phyloP scores from a whole-genome alignment of 2,329 filamentous ascomycete species.

The Pyricularia pennisetigena region DNA sequence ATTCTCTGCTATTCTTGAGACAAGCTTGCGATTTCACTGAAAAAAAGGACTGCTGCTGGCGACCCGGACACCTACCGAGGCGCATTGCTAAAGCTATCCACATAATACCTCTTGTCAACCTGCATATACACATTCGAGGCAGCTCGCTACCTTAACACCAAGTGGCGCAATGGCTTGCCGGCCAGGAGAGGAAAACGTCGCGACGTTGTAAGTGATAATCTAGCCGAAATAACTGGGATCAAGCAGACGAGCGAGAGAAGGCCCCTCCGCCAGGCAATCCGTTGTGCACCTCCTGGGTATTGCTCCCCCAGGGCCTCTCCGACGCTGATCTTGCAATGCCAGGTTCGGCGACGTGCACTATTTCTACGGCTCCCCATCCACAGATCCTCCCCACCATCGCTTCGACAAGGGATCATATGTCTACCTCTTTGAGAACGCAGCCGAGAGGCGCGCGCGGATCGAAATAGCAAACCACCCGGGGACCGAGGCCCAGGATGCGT shows the following conservation, averaged over 20 bases:
- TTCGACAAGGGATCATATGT: constrained; percentile 75
- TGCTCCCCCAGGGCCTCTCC: background rate
- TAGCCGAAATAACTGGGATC: background rate
- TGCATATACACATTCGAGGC: background rate
- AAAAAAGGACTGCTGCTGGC: background rate
- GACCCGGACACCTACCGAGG: background rate
- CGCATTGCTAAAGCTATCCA: background rate
- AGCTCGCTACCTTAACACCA: background rate
- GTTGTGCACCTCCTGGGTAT: background rate
- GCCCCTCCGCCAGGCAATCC: background rate
- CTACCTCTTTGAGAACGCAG: constrained; percentile 68
- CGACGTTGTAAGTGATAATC: constrained; percentile 28
- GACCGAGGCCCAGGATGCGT: constrained; percentile 68
- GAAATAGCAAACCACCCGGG: constrained; percentile 70
- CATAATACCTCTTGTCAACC: background rate
- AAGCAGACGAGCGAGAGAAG: background rate
- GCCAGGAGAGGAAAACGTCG: constrained; percentile 36
- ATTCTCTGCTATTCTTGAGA: background rate
- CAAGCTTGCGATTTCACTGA: background rate
- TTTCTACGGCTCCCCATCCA: constrained; percentile 59
- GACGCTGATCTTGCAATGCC: background rate
- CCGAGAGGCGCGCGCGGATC: constrained; percentile 56
- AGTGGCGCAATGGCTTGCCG: constrained; percentile 27
- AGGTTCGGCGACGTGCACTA: constrained; percentile 76
- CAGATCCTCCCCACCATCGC: constrained; percentile 64